Percentiles rank a stretch among this genome's conserved stretches.
phyloP scores from a whole-genome alignment of 1,284 basidiomycete genomes.

The Coniophora puteana region DNA sequence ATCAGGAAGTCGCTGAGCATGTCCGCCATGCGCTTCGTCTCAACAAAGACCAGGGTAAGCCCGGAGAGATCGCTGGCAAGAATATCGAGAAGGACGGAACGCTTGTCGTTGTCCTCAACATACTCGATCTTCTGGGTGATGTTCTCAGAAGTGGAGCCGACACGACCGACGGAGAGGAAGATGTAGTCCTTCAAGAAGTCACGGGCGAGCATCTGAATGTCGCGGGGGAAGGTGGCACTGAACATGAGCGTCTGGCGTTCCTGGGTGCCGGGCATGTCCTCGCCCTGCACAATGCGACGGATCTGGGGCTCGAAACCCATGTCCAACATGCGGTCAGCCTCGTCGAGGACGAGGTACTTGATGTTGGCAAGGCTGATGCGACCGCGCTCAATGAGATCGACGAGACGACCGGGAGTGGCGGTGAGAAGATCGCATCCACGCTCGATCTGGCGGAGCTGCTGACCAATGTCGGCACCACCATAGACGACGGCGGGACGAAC shows the following conservation, averaged over 20 bases:
- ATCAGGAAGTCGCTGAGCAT: constrained; percentile 97
- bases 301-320: constrained; percentile 99
- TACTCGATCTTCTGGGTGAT: constrained; percentile 99
- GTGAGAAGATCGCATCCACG: constrained; percentile 96
- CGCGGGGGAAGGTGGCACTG: constrained; percentile 98
- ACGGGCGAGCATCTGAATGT: constrained; percentile 96
- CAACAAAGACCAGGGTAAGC: constrained; percentile 95
- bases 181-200: constrained; percentile 97
- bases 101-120: constrained; percentile 97
- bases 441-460: constrained; percentile 93
- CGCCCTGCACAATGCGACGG: constrained; percentile 94
- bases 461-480: constrained; percentile 97
- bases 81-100: constrained; percentile 93
- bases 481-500: constrained; percentile 98
- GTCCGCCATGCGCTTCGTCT: constrained; percentile 99
- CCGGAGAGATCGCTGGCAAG: constrained; percentile 73
- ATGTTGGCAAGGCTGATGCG: constrained; percentile 96
- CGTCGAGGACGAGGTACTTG: constrained; percentile 97
- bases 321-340: constrained; percentile 99
- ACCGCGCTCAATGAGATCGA: constrained; percentile 97
- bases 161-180: constrained; percentile 97
- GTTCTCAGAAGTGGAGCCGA: constrained; percentile 98
- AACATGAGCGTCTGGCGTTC: constrained; percentile 99
- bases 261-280: constrained; percentile 94
- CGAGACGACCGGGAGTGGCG: constrained; percentile 98